Percentiles rank a stretch among this genome's conserved stretches.
Evolutionary conservation across 1,284 basidiomycete species (phyloP).

Genomic region (Inonotus obliquus): DNA sequence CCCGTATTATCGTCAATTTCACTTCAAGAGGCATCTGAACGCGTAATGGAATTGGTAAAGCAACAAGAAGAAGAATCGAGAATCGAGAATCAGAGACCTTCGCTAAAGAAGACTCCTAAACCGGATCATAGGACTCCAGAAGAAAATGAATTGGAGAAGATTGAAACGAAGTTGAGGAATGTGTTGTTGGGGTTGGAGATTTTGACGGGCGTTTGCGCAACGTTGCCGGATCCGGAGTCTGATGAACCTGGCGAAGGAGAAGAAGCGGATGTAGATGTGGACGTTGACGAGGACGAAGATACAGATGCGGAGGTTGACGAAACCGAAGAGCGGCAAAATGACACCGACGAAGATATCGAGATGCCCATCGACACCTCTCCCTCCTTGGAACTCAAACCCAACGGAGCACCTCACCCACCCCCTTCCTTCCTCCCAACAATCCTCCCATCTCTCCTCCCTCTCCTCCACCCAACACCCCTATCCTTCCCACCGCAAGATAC

Average conservation of each 20-base stretch:
- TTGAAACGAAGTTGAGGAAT: slow-evolving; percentile 71
- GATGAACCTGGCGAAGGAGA: slow-evolving; percentile 26
- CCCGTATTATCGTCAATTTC: slow-evolving; percentile 64
- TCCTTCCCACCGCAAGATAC: slow-evolving; percentile 71
- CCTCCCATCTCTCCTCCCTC: slow-evolving; percentile 56
- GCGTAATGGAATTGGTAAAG: slow-evolving; percentile 50
- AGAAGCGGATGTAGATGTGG: slow-evolving; percentile 31
- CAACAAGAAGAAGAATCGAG: slow-evolving; percentile 40
- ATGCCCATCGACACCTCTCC: slow-evolving; percentile 29
- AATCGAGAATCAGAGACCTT: slow-evolving; percentile 52
- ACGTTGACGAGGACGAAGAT: slow-evolving; percentile 34
- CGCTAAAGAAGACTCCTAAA: slow-evolving; percentile 56
- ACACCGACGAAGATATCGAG: slow-evolving; percentile 25
- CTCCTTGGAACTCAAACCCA: slow-evolving; percentile 19
- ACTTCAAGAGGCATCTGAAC: slow-evolving; percentile 46
- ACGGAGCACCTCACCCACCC: slow-evolving; percentile 20
- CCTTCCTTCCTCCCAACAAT: slow-evolving; percentile 43
- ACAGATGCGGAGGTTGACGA: slow-evolving; percentile 22
- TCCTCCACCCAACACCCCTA: slow-evolving; percentile 67
- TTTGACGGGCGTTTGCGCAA: slow-evolving; percentile 84
- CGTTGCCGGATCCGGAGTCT: slow-evolving; percentile 67
- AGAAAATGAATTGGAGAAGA: slow-evolving; percentile 66
- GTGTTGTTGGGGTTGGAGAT: slow-evolving; percentile 81
- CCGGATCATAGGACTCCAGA: slow-evolving; percentile 68
- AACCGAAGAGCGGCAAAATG: slow-evolving; percentile 27